A percentile compares a stretch with the other conserved stretches of the same genome.
phyloP scores from a whole-genome alignment of 768 basidiomycete genomes.

The Rhodotorula babjevae region DNA sequence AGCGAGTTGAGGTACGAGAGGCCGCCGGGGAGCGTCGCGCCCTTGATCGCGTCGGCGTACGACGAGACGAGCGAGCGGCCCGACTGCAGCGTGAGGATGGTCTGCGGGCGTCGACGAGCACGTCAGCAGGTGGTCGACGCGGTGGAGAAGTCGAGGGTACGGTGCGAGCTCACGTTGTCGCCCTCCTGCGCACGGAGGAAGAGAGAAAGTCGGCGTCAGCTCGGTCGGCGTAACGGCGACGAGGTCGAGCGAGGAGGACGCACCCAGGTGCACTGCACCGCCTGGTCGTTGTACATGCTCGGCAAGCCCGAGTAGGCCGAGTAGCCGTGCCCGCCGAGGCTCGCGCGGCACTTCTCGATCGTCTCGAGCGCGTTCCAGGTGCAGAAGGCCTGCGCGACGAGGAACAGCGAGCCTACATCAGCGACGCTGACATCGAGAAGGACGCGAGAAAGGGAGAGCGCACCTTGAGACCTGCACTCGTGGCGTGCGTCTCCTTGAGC shows the following conservation, averaged over 20 bases:
- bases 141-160: no score
- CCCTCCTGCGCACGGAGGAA: conserved; percentile 42
- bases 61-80: conserved; percentile 38
- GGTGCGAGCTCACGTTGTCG: conserved; percentile 45
- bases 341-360: conserved; percentile 51
- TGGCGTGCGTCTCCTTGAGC: conserved; percentile 52
- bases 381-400: conserved; percentile 46
- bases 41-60: conserved; percentile 46
- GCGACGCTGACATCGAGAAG: no score
- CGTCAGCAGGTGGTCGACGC: no score
- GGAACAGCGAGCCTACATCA: no score
- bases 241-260: background rate
- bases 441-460: no score
- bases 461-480: conserved; percentile 50
- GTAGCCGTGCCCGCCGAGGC: conserved; percentile 51
- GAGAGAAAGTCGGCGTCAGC: background rate
- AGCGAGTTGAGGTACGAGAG: conserved; percentile 49
- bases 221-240: no score
- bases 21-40: conserved; percentile 48
- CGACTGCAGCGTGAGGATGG: conserved; percentile 41
- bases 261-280: conserved; percentile 50
- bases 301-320: conserved; percentile 46
- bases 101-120: background rate
- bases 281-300: conserved; percentile 49
- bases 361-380: conserved; percentile 52